phyloP scores from a whole-genome alignment of 139 green algal species.

The Coccomyxa sp. region DNA sequence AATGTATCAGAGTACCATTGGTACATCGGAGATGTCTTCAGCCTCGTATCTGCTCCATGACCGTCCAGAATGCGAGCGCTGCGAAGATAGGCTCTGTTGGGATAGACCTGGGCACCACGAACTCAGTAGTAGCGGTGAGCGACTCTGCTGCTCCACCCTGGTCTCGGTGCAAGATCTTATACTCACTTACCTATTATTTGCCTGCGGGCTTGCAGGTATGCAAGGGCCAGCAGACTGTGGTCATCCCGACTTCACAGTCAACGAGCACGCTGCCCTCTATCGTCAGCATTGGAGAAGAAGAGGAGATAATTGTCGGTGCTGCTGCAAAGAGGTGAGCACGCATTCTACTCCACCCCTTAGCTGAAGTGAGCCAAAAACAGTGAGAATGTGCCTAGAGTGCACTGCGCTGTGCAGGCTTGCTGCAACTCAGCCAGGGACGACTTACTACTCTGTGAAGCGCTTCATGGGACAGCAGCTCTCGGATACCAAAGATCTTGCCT shows the following conservation, averaged over 20 bases:
- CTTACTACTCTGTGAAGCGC: constrained; percentile 86
- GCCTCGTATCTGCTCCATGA: too few species aligned
- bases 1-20: too few species aligned
- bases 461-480: constrained; percentile 59
- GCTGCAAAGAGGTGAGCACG: constrained; percentile 22
- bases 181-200: neutral
- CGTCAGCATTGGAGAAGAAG: constrained; percentile 31
- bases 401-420: constrained; percentile 32
- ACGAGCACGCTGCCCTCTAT: constrained; percentile 3
- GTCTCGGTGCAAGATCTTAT: neutral
- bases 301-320: constrained; percentile 53
- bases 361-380: too few species aligned
- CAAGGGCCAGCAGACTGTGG: neutral
- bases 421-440: constrained; percentile 41
- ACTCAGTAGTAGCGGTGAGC: constrained; percentile 80
- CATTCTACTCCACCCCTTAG: too few species aligned
- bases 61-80: too few species aligned
- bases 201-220: neutral
- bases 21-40: too few species aligned
- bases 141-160: neutral
- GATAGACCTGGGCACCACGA: constrained; percentile 98
- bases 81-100: constrained; percentile 76
- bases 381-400: too few species aligned
- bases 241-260: neutral
- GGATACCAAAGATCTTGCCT: neutral